Percentiles rank a stretch among this genome's conserved stretches.
Conservation (phyloP, 2,329 filamentous ascomycete genomes). For the Metarhizium anisopliae region DNA sequence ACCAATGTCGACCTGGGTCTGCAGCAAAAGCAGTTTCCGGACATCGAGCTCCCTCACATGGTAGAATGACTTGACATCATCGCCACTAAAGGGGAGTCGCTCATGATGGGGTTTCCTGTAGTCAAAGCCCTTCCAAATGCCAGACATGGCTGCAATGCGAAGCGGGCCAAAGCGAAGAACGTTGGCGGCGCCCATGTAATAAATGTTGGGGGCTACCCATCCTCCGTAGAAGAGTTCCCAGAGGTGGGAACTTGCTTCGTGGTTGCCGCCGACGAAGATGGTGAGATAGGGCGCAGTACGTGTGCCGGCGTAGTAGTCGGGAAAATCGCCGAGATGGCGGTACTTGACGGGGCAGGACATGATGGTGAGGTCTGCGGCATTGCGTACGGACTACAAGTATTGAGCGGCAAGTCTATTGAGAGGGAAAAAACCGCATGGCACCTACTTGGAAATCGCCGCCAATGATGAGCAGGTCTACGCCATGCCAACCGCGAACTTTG, state of each 20-base stretch:
- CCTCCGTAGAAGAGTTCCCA: slow-evolving; percentile 94
- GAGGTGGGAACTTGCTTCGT: slow-evolving; percentile 84
- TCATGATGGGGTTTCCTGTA: slow-evolving; percentile 80
- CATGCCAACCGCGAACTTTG: slow-evolving; percentile 64
- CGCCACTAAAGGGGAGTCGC: slow-evolving; percentile 70
- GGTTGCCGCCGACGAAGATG: slow-evolving; percentile 88
- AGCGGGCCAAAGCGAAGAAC: slow-evolving; percentile 75
- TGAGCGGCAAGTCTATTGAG: neutral
- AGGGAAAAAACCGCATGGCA: neutral
- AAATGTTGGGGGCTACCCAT: slow-evolving; percentile 95
- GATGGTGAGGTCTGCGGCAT: slow-evolving; percentile 75
- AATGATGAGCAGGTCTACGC: slow-evolving; percentile 84
- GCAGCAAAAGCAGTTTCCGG: slow-evolving; percentile 77
- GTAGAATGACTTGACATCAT: slow-evolving; percentile 76
- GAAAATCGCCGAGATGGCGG: slow-evolving; percentile 82
- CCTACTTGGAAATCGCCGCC: slow-evolving; percentile 86
- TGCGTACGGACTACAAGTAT: slow-evolving; percentile 62
- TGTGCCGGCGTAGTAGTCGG: slow-evolving; percentile 80
- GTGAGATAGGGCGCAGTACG: slow-evolving; percentile 78
- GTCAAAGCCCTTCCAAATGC: slow-evolving; percentile 90
- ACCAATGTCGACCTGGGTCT: slow-evolving; percentile 83
- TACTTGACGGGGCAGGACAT: slow-evolving; percentile 89
- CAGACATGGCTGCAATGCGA: slow-evolving; percentile 81
- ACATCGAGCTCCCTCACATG: slow-evolving; percentile 84
- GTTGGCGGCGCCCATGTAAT: slow-evolving; percentile 91